phyloP scores from a whole-genome alignment of 306 rosid genomes.

The Ormosia emarginata region DNA sequence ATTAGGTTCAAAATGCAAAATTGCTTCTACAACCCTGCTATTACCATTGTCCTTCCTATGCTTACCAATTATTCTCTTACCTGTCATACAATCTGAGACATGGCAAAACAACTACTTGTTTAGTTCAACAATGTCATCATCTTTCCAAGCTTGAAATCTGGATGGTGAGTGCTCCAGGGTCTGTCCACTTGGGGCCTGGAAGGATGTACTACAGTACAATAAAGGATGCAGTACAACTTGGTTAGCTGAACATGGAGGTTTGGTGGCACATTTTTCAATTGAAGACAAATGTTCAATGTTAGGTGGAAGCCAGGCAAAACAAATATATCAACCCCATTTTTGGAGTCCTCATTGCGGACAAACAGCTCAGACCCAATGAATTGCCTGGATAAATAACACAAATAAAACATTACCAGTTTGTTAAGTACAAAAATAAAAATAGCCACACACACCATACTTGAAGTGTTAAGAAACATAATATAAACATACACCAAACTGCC shows the following conservation, averaged over 20 bases:
- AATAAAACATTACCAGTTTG: neutral
- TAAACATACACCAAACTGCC: too few relatives aligned
- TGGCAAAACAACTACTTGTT: slow-evolving; percentile 36
- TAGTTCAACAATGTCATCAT: too few relatives aligned
- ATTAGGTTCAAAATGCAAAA: slow-evolving; percentile 37
- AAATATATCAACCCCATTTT: slow-evolving; percentile 27
- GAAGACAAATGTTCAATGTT: slow-evolving; percentile 56
- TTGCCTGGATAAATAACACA: slow-evolving; percentile 44
- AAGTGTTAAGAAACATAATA: neutral
- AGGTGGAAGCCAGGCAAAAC: slow-evolving; percentile 39
- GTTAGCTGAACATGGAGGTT: slow-evolving; percentile 16
- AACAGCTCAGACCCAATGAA: slow-evolving; percentile 51
- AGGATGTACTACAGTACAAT: too few relatives aligned
- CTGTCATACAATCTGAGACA: slow-evolving; percentile 27
- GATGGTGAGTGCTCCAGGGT: too few relatives aligned
- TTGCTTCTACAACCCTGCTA: slow-evolving; percentile 25
- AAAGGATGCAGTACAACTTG: neutral
- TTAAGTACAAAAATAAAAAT: neutral
- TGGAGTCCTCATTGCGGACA: slow-evolving; percentile 25
- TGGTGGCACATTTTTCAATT: slow-evolving; percentile 41
- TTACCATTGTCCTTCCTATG: neutral
- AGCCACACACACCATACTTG: neutral
- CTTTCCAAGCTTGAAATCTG: too few relatives aligned
- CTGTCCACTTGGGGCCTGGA: too few relatives aligned
- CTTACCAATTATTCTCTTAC: neutral